Evolutionary conservation across 106 monocot genomes (phyloP).

Genomic region (Posidonia australis): DNA sequence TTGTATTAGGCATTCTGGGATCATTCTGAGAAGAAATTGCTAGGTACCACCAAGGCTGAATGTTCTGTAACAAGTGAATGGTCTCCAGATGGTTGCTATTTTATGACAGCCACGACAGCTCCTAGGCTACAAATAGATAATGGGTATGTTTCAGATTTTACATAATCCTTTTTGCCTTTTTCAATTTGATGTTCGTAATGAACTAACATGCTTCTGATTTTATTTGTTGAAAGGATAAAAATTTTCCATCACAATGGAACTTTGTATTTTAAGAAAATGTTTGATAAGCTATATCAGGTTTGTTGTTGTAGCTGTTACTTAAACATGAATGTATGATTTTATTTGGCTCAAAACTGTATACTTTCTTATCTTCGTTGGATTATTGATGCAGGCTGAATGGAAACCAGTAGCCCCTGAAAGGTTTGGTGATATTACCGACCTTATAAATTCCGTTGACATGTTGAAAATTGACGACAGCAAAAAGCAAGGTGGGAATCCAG

Average conservation of each 20-base stretch:
- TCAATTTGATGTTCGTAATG: neutral
- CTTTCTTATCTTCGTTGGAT: neutral
- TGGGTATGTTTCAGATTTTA: slow-evolving; percentile 31
- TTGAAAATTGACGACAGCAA: slow-evolving; percentile 63
- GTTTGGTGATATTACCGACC: slow-evolving; percentile 56
- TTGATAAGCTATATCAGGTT: slow-evolving; percentile 82
- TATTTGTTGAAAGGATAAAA: slow-evolving; percentile 63
- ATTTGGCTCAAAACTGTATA: neutral
- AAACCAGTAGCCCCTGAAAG: slow-evolving; percentile 79
- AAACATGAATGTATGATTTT: neutral
- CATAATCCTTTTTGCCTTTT: neutral
- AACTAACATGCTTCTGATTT: slow-evolving; percentile 4
- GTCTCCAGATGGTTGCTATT: slow-evolving; percentile 94
- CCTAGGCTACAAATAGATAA: slow-evolving; percentile 96
- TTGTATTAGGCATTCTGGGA: slow-evolving; percentile 84
- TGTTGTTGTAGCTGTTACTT: neutral
- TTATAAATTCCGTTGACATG: slow-evolving; percentile 44
- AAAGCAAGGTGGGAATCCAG: slow-evolving; percentile 40
- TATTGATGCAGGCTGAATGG: slow-evolving; percentile 72
- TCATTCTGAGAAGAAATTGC: slow-evolving; percentile 65
- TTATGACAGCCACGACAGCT: slow-evolving; percentile 98
- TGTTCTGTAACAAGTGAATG: slow-evolving; percentile 96
- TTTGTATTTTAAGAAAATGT: slow-evolving; percentile 83
- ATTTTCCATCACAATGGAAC: slow-evolving; percentile 74
- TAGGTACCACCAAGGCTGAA: slow-evolving; percentile 79